These are phyloP conservation scores for Salvia rosmarinus DNA, from an alignment of 257 asterid genomes.

Conservation along the genomic window DNA sequence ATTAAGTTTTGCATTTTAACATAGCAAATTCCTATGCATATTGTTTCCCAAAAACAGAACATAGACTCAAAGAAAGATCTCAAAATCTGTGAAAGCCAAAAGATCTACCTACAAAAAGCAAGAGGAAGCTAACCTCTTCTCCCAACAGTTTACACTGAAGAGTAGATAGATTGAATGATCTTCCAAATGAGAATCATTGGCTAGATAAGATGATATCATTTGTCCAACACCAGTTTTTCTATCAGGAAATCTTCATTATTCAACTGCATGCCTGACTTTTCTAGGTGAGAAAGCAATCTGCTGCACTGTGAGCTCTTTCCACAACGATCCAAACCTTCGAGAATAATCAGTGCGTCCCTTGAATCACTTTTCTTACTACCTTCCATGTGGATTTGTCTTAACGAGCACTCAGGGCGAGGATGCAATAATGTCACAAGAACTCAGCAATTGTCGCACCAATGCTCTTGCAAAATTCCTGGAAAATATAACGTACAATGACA, in stretches of 20 bases:
- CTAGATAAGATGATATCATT: conserved; percentile 92
- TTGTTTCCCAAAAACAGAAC: not conserved
- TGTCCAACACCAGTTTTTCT: conserved; percentile 88
- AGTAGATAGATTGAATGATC: conserved; percentile 90
- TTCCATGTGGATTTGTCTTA: conserved; percentile 69
- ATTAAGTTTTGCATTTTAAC: not conserved
- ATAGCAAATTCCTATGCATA: not conserved
- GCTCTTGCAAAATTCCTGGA: conserved; percentile 46
- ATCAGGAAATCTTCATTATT: conserved; percentile 93
- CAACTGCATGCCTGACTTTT: conserved; percentile 74
- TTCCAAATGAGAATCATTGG: conserved; percentile 74
- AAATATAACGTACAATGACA: not conserved
- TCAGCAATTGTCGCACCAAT: conserved; percentile 34
- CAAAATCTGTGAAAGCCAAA: not conserved
- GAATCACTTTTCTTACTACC: conserved; percentile 45
- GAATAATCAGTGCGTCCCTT: conserved; percentile 88
- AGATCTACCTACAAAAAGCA: not conserved
- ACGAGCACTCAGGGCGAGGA: conserved; percentile 50
- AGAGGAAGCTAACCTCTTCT: conserved; percentile 63
- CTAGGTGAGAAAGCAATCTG: conserved; percentile 60
- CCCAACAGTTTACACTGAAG: conserved; percentile 97
- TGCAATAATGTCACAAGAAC: conserved; percentile 39
- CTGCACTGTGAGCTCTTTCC: conserved; percentile 89
- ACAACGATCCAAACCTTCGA: conserved; percentile 91
- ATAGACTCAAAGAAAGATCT: not conserved